These are phyloP conservation scores for Kalmanozyma brasiliensis DNA, from an alignment of 1,284 basidiomycete species.

Conservation along the genomic window DNA sequence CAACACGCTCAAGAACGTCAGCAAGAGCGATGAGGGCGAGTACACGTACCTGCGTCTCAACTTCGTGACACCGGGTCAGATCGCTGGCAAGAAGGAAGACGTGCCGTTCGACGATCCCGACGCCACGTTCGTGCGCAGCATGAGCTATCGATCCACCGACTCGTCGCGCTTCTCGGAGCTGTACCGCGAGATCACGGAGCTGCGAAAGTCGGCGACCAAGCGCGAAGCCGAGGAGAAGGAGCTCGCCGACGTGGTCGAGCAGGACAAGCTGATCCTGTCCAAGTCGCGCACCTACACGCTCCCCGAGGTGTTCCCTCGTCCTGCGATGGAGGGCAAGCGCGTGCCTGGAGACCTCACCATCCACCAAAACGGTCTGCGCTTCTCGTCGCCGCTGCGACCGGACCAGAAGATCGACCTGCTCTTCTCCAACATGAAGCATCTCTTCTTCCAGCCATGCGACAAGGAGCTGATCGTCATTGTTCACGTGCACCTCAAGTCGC, in stretches of 20 bases:
- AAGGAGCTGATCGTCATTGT: conserved; percentile 94
- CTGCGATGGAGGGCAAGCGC: conserved; percentile 90
- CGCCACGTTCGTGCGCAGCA: conserved; percentile 93
- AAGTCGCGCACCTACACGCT: conserved; percentile 73
- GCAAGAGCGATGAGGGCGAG: conserved; percentile 96
- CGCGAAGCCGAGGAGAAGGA: conserved; percentile 97
- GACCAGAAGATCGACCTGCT: conserved; percentile 72
- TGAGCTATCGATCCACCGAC: conserved; percentile 92
- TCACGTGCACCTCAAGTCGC: conserved; percentile 91
- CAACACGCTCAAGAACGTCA: conserved; percentile 97
- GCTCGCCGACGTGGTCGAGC: conserved; percentile 96
- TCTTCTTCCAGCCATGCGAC: conserved; percentile 99
- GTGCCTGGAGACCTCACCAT: conserved; percentile 93
- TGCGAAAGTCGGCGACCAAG: conserved; percentile 97
- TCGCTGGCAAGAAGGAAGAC: conserved; percentile 98
- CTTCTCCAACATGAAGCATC: conserved; percentile 97
- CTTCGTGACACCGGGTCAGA: conserved; percentile 97
- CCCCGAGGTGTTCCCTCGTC: conserved; percentile 91
- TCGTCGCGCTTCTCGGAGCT: conserved; percentile 87
- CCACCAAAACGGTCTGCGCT: conserved; percentile 95
- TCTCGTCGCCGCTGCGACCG: conserved; percentile 76
- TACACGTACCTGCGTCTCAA: conserved; percentile 95
- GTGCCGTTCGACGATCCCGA: conserved; percentile 99
- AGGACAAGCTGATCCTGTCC: conserved; percentile 86
- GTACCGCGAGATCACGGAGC: conserved; percentile 89